Conservation (phyloP, 140 eudicot genomes). For the Eryngium alpinum region DNA sequence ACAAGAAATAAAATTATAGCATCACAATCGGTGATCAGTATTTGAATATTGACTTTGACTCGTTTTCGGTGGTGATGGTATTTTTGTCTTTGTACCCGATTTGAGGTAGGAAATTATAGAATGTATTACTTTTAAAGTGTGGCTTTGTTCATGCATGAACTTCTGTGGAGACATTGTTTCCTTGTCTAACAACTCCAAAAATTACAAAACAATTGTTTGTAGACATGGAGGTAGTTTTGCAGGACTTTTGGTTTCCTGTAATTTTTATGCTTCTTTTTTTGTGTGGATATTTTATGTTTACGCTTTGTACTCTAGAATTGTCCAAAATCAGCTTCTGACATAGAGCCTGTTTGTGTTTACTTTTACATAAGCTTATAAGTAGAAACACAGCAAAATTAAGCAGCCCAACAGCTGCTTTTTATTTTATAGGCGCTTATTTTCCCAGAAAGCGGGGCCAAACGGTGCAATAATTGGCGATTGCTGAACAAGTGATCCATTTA, state of each 20-base stretch:
- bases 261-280: neutral
- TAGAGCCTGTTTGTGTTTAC: too few species aligned
- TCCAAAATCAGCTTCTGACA: neutral
- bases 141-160: neutral
- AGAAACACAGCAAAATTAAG: too few species aligned
- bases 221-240: constrained; percentile 1
- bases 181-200: neutral
- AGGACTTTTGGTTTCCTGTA: neutral
- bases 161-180: neutral
- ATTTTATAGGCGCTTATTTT: too few species aligned
- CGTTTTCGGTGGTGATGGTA: too few species aligned
- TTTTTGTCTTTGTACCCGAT: too few species aligned
- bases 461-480: neutral
- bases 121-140: neutral
- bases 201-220: neutral
- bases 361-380: too few species aligned
- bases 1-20: too few species aligned
- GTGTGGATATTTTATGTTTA: too few species aligned
- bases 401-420: too few species aligned
- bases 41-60: too few species aligned
- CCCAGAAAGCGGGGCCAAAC: too few species aligned
- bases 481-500: neutral
- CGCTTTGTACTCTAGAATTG: neutral
- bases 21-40: too few species aligned
- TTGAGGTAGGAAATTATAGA: neutral